These are phyloP conservation scores for Neonectria punicea DNA, from an alignment of 2,329 filamentous ascomycete genomes.

Conservation along the genomic window DNA sequence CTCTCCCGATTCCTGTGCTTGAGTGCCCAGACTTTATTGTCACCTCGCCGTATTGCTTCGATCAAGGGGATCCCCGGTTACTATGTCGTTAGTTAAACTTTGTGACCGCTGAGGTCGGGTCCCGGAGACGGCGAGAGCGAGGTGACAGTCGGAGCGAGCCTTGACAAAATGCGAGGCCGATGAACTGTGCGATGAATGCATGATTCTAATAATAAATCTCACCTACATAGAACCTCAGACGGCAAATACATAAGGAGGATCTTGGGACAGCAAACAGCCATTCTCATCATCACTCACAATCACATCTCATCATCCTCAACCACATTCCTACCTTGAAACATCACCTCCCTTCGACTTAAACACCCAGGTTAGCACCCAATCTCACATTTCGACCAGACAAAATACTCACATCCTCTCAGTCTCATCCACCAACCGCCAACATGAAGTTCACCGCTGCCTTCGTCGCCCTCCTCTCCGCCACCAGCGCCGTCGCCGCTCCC, in stretches of 20 bases:
- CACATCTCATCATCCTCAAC: not conserved
- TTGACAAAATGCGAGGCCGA: not conserved
- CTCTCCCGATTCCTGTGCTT: too few relatives aligned
- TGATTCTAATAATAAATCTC: not conserved
- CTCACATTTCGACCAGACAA: not conserved
- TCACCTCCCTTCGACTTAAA: not conserved
- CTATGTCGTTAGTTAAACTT: not conserved
- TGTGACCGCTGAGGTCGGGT: not conserved
- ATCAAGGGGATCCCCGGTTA: not conserved
- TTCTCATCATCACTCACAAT: not conserved
- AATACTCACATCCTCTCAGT: not conserved
- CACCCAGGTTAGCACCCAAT: not conserved
- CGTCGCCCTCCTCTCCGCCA: constrained; percentile 44
- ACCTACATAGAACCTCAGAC: not conserved
- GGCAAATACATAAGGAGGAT: not conserved
- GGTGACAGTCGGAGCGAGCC: not conserved
- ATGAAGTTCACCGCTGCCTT: constrained; percentile 57
- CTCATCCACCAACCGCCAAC: constrained; percentile 36
- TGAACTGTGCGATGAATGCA: not conserved
- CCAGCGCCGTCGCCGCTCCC: constrained; percentile 48
- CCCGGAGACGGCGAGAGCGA: not conserved
- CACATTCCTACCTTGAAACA: not conserved
- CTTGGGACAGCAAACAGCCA: not conserved
- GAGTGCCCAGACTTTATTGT: not conserved
- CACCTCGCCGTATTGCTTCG: not conserved